Conservation (phyloP, 257 asterid genomes). For the Henckelia pumila region DNA sequence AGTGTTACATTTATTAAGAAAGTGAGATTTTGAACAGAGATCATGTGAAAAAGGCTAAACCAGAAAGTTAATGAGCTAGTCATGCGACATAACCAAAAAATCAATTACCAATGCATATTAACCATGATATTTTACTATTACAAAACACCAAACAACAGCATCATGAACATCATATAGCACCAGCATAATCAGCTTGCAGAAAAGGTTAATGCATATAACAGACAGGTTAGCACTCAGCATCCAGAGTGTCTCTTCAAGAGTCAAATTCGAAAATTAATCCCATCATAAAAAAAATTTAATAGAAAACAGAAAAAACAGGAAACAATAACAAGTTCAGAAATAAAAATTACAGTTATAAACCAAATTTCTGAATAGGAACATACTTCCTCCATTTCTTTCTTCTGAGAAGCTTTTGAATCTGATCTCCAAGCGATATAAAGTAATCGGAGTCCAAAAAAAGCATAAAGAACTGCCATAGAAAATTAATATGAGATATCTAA, state of each 20-base stretch:
- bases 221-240: background rate
- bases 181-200: background rate
- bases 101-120: background rate
- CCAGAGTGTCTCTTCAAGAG: background rate
- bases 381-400: slow-evolving; percentile 94
- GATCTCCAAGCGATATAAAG: slow-evolving; percentile 95
- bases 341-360: background rate
- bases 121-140: background rate
- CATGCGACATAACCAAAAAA: background rate
- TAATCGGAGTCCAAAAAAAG: slow-evolving; percentile 86
- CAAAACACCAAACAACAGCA: background rate
- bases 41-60: background rate
- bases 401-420: slow-evolving; percentile 83
- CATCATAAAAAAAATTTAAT: background rate
- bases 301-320: slow-evolving; percentile 3
- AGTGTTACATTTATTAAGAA: background rate
- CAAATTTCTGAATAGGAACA: slow-evolving; percentile 22
- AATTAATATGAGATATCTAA: slow-evolving; percentile 21
- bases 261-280: slow-evolving; percentile 1
- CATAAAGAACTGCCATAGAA: slow-evolving; percentile 75
- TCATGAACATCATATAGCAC: background rate
- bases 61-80: background rate
- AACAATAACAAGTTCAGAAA: slow-evolving; percentile 13
- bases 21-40: too few species aligned
- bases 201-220: slow-evolving; percentile 1